Conservation (phyloP, 495 filamentous ascomycete species). For the Lentithecium fluviatile region DNA sequence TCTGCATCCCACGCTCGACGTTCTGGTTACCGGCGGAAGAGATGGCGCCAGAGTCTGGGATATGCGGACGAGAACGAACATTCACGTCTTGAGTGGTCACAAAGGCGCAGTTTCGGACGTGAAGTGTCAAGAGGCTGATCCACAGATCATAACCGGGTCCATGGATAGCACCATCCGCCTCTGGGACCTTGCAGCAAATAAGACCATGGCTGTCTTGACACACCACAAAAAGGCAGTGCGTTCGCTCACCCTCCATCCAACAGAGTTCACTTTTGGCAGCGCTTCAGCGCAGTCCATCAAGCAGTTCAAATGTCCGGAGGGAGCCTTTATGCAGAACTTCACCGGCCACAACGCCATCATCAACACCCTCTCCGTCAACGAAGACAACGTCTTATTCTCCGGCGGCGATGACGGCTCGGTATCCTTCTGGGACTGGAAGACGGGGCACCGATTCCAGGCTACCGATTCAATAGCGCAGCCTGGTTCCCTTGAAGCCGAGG, state of each 20-base stretch:
- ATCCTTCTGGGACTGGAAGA: slow-evolving; percentile 99
- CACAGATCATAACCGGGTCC: slow-evolving; percentile 88
- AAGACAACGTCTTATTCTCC: slow-evolving; percentile 92
- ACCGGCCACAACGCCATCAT: slow-evolving; percentile 95
- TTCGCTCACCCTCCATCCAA: slow-evolving; percentile 79
- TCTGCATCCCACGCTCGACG: slow-evolving; percentile 89
- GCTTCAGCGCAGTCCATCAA: slow-evolving; percentile 93
- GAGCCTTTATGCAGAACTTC: slow-evolving; percentile 99
- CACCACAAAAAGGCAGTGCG: slow-evolving; percentile 98
- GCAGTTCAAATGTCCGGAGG: slow-evolving; percentile 99
- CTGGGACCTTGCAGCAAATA: slow-evolving; percentile 95
- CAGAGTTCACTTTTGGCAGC: slow-evolving; percentile 93
- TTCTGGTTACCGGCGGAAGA: slow-evolving; percentile 90
- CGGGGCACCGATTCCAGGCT: slow-evolving; percentile 83
- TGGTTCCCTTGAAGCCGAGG: slow-evolving; percentile 88
- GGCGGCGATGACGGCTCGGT: slow-evolving; percentile 96
- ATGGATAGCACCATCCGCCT: slow-evolving; percentile 89
- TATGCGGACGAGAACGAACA: slow-evolving; percentile 92
- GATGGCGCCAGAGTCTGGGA: slow-evolving; percentile 98
- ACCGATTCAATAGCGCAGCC: slow-evolving; percentile 91
- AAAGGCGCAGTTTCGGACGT: slow-evolving; percentile 83
- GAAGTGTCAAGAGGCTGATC: slow-evolving; percentile 93
- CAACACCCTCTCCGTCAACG: slow-evolving; percentile 90
- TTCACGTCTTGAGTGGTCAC: slow-evolving; percentile 87
- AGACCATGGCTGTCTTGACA: slow-evolving; percentile 92